Conservation (phyloP, 176 grass and related monocot species). For the Poa pratensis region DNA sequence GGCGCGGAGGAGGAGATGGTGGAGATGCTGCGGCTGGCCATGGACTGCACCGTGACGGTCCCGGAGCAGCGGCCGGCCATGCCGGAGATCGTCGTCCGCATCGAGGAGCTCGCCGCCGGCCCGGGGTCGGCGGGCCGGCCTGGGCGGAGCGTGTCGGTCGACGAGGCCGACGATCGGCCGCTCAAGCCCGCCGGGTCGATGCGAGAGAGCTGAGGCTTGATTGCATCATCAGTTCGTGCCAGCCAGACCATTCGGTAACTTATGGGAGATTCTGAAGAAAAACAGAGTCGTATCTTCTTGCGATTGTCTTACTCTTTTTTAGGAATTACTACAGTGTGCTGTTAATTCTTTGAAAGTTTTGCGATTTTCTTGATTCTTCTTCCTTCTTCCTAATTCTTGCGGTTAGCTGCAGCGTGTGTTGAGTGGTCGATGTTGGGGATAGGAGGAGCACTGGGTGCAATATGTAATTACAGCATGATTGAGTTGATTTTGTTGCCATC, state of each 20-base stretch:
- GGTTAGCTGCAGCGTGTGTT: slow-evolving; percentile 24
- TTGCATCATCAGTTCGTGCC: background rate
- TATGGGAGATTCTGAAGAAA: slow-evolving; percentile 31
- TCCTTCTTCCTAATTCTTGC: slow-evolving; percentile 10
- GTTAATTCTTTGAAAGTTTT: slow-evolving; percentile 50
- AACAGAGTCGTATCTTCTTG: slow-evolving; percentile 12
- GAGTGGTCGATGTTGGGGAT: slow-evolving; percentile 28
- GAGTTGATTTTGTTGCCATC: slow-evolving; percentile 23
- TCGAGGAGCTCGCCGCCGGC: slow-evolving; percentile 50
- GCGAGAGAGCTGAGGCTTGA: slow-evolving; percentile 32
- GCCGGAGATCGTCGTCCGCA: slow-evolving; percentile 65
- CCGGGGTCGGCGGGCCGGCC: slow-evolving; percentile 24
- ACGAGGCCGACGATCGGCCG: slow-evolving; percentile 69
- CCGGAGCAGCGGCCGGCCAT: slow-evolving; percentile 59
- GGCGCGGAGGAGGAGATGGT: slow-evolving; percentile 76
- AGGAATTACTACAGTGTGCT: slow-evolving; percentile 38
- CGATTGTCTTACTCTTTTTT: background rate
- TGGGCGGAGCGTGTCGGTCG: slow-evolving; percentile 48
- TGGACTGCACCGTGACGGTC: slow-evolving; percentile 56
- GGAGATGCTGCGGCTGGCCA: slow-evolving; percentile 67
- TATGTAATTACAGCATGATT: slow-evolving; percentile 43
- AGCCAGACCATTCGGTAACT: slow-evolving; percentile 26
- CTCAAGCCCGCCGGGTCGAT: slow-evolving; percentile 50
- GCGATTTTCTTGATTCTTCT: slow-evolving; percentile 39
- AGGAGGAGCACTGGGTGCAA: slow-evolving; percentile 9